Conservation (phyloP, 805 yeast species). For the Kazachstania martiniae region DNA sequence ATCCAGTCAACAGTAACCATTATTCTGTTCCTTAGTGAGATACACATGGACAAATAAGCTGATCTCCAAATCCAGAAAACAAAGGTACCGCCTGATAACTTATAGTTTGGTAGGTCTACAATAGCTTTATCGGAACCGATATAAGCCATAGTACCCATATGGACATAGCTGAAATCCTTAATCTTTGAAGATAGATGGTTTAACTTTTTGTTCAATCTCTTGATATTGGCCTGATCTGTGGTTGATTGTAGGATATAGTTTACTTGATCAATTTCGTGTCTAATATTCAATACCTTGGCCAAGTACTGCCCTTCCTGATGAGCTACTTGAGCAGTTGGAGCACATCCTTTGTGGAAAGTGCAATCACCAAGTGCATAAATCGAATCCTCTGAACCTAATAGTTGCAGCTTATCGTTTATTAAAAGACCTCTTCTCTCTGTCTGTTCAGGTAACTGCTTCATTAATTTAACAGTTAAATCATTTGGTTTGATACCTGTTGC, state of each 20-base stretch:
- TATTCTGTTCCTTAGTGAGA: constrained; percentile 79
- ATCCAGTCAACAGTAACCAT: constrained; percentile 84
- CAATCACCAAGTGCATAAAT: constrained; percentile 93
- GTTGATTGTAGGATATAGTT: constrained; percentile 33
- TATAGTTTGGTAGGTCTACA: constrained; percentile 51
- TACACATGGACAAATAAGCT: constrained; percentile 86
- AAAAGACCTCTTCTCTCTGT: constrained; percentile 74
- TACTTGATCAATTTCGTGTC: constrained; percentile 50
- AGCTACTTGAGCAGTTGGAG: constrained; percentile 97
- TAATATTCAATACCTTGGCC: constrained; percentile 57
- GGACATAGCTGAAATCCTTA: constrained; percentile 66
- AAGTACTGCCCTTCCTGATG: constrained; percentile 85
- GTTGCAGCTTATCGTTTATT: constrained; percentile 70
- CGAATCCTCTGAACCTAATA: constrained; percentile 66
- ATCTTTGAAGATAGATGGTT: constrained; percentile 31
- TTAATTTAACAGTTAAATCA: constrained; percentile 55
- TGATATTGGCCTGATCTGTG: constrained; percentile 26
- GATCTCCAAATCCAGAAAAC: constrained; percentile 92
- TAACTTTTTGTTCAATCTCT: constrained; percentile 38
- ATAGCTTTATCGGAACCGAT: constrained; percentile 90
- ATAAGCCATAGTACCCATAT: constrained; percentile 90
- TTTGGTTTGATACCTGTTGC: constrained; percentile 95
- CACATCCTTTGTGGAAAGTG: constrained; percentile 73
- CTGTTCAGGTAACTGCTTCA: constrained; percentile 61
- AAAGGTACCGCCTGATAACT: constrained; percentile 77